Evolutionary conservation across 116 monocot species (phyloP).

Genomic region (Phalaenopsis hybrid): DNA sequence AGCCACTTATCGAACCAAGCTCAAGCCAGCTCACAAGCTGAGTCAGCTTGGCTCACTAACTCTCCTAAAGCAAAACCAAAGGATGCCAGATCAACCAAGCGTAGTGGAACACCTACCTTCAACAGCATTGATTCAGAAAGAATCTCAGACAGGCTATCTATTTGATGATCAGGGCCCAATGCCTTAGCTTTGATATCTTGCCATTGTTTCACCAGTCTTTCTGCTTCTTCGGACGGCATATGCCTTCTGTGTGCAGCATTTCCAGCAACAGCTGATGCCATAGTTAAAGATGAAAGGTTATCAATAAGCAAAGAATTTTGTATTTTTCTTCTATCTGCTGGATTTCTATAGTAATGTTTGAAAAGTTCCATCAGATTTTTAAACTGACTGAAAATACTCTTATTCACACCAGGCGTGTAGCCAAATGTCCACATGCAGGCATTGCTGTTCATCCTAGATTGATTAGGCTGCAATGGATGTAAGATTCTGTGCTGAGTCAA

Average conservation of each 20-base stretch:
- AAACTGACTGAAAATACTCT: conserved; percentile 21
- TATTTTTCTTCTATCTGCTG: conserved; percentile 10
- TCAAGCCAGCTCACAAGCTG: too few relatives aligned
- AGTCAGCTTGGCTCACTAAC: too few relatives aligned
- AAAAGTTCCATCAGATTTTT: conserved; percentile 28
- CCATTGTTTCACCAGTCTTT: conserved; percentile 76
- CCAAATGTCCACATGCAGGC: conserved; percentile 9
- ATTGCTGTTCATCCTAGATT: conserved; percentile 17
- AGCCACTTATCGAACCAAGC: too few relatives aligned
- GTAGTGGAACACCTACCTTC: conserved; percentile 28
- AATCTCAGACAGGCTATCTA: conserved; percentile 50
- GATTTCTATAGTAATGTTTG: conserved; percentile 21
- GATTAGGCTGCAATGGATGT: conserved; percentile 17
- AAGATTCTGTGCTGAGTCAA: conserved; percentile 22
- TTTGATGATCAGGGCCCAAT: conserved; percentile 63
- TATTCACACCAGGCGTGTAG: conserved; percentile 8
- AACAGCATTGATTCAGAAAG: conserved; percentile 88
- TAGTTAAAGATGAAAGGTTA: conserved; percentile 18
- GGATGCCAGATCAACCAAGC: not conserved
- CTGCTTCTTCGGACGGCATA: conserved; percentile 83
- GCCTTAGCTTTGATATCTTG: conserved; percentile 86
- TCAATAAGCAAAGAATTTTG: conserved; percentile 25
- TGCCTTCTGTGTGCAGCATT: conserved; percentile 20
- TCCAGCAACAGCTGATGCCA: conserved; percentile 16
- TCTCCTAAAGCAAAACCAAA: too few relatives aligned